Base-by-base conservation (phyloP, 2,329 filamentous ascomycete genomes). In the Orbilia javanica region DNA sequence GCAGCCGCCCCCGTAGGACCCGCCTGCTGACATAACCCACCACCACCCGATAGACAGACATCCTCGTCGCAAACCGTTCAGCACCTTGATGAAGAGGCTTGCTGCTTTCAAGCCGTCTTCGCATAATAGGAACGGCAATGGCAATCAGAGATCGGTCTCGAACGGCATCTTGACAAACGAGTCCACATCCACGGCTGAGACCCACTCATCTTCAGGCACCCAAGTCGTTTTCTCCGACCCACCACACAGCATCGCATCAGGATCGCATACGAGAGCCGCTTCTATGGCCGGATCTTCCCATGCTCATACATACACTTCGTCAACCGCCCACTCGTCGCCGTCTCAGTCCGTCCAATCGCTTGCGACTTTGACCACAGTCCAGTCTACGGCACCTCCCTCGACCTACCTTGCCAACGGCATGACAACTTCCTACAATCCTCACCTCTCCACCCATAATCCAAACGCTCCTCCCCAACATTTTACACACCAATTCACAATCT, bases 21-120 rank as follows among this genome's bases (percentile, higher is more conserved):
- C 20, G 10, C 11, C 22, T 52, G 57, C 57, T 72, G 39, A 72
- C 68, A 53, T 64, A 18, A 52, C 27, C 18, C 57, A 27, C 25
- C 55, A 39, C 36, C 7, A 69, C 34, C 11, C 36, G 8, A 2
- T 50, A 77, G 75, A 79, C 53, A 52, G 75, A 60, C 68, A 73
- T 34, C 48, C 66, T 80, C 91, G 94, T 81, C 90, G 93, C 80
- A 82, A 82, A 63, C 95, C 94, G 25, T 98, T 98, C 83, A 89
- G 94, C 55, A 93, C 91, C 81, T 96, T 95, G 92, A 93, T 99
- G 87, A 97, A 94, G 87, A 94, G 94, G 83, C 89, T 98, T 72
- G 91, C 94, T 79, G 95, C 91, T 84, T 91, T 97, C 85, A 97
- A 97, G 84, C 87, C 86, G 70, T 90, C 90, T 3, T 92, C 90